phyloP scores from a whole-genome alignment of 1,139 yeast species.

The Tardiomyces depauwii region DNA sequence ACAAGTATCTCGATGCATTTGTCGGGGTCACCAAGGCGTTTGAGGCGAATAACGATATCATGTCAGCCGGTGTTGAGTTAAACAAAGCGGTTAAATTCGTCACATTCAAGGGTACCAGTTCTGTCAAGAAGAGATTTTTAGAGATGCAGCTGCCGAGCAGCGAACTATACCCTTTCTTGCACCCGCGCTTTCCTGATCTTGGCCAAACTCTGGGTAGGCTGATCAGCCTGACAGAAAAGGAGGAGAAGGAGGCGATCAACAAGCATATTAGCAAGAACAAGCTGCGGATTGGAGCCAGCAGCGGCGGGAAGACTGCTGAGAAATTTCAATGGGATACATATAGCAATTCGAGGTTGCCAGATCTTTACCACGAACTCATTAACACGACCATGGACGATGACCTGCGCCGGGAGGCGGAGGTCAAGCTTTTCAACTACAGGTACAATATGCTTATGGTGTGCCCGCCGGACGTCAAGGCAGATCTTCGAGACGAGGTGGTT shows the following conservation, averaged over 20 bases:
- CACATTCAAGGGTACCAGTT: conserved; percentile 7
- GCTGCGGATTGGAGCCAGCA: conserved; percentile 13
- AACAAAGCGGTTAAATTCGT: conserved; percentile 9
- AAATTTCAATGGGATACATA: conserved; percentile 41
- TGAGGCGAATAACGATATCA: conserved; percentile 17
- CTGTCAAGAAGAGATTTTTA: conserved; percentile 35
- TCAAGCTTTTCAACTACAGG: conserved; percentile 44
- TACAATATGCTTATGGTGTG: conserved; percentile 41
- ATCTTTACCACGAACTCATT: conserved; percentile 44
- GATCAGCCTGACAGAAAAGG: conserved; percentile 33
- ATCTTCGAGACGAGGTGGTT: conserved; percentile 33
- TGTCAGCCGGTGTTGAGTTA: conserved; percentile 15
- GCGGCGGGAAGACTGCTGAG: conserved; percentile 28
- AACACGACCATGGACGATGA: conserved; percentile 50
- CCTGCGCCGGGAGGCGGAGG: conserved; percentile 48
- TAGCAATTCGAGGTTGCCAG: conserved; percentile 38
- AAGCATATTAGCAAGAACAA: conserved; percentile 20
- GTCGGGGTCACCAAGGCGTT: conserved; percentile 16
- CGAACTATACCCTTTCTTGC: conserved; percentile 45
- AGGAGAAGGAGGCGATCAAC: conserved; percentile 29
- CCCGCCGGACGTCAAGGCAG: conserved; percentile 34
- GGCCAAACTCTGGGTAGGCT: conserved; percentile 40
- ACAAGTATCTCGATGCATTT: conserved; percentile 28
- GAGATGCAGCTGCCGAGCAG: conserved; percentile 53
- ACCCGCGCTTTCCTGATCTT: conserved; percentile 40